Percentiles rank a stretch among this genome's conserved stretches.
Conservation (phyloP, 805 yeast species). For the Candida tammaniensis region DNA sequence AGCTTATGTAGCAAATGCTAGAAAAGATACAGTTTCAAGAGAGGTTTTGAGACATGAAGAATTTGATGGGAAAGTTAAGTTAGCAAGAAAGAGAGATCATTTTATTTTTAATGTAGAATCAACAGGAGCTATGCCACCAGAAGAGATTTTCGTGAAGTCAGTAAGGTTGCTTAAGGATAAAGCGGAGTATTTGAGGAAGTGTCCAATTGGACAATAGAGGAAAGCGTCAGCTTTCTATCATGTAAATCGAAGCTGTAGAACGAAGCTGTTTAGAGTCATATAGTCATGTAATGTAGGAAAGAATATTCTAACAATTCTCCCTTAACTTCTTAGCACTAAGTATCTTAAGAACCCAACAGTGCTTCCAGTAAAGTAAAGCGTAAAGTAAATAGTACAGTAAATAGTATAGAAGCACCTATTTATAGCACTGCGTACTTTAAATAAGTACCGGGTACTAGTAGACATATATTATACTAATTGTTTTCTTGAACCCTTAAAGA, state of each 20-base stretch:
- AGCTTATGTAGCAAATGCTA: slow-evolving; percentile 83
- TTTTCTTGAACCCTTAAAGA: slow-evolving; percentile 69
- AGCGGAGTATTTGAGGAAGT: slow-evolving; percentile 72
- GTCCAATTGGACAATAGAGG: slow-evolving; percentile 72
- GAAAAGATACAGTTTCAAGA: slow-evolving; percentile 95
- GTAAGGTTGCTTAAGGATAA: slow-evolving; percentile 83
- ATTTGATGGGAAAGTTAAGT: slow-evolving; percentile 81
- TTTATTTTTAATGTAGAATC: slow-evolving; percentile 93
- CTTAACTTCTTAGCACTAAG: no score
- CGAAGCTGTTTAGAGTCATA: no score
- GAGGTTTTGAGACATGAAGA: slow-evolving; percentile 94
- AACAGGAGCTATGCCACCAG: slow-evolving; percentile 96
- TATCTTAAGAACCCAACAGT: no score
- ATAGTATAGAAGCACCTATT: no score
- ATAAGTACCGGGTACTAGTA: no score
- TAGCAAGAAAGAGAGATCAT: slow-evolving; percentile 90
- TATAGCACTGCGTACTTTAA: no score
- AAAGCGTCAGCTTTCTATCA: no score
- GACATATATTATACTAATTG: slow-evolving; percentile 48
- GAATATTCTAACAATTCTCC: no score
- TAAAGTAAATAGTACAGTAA: no score
- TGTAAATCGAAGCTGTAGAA: no score
- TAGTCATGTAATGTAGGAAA: no score
- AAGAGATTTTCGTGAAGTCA: slow-evolving; percentile 89
- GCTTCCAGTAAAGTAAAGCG: no score